Base-by-base conservation (phyloP, 257 asterid genomes). In the Plantago major region DNA sequence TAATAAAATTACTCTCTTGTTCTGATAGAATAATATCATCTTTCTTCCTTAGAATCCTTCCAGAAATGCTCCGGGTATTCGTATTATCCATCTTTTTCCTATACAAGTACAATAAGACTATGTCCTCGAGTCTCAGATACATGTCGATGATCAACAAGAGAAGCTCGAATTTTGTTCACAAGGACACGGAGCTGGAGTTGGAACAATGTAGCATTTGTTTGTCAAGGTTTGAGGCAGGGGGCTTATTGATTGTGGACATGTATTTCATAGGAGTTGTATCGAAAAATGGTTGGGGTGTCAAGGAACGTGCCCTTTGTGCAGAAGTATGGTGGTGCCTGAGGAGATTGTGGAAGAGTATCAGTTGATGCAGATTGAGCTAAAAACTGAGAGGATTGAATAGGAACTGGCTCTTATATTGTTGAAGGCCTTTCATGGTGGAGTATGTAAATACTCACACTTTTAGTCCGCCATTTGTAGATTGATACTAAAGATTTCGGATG, bases 231-330 rank as follows among this genome's bases (percentile, higher is more conserved):
- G 75, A 19, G 7, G 82, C 58, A 7, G 77, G 44, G 63, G 58
- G 42, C 42, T 86, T 14, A 59, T 44, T 9, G 65, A 64, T 52
- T 86, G 83, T 62, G 51, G 61, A 61, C 95, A 86, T 18, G 51
- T 12, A 0, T 86, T 79, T 63, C 95, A 83, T 52, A 64, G 44
- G 26, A 62, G 62, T 7, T 86, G 95, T 37, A 42, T 83, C 40
- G 88, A 81, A 66, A 73, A 42, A 60, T 83, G 95, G 86, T 71
- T 84, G 6, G 26, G 63, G 9, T 42, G 56, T 52, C 60, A 54
- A 15, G 76, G 76, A 9, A 75, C 83, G 10, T 86, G 95, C 64
- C 95, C 95, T 8, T 63, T 86, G 13, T 83, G 91, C 67, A 69
- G 91, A 69, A 62, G 65, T 18, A 46, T 33, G 68, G 82, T 86